phyloP scores from a whole-genome alignment of 768 basidiomycete species.

The Leucogyrophana mollusca region DNA sequence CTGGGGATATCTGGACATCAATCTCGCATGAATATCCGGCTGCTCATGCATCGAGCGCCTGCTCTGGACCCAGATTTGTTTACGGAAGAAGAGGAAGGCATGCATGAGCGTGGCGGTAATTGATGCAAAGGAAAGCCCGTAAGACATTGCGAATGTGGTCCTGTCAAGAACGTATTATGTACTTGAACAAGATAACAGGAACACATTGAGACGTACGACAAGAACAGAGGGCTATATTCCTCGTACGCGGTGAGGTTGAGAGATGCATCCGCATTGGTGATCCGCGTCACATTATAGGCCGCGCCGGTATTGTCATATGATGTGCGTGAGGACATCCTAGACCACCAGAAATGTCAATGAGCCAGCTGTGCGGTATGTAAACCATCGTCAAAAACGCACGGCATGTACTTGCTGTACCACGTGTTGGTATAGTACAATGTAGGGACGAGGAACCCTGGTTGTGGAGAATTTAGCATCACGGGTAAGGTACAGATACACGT shows the following conservation, averaged over 20 bases:
- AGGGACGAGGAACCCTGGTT: slow-evolving; percentile 29
- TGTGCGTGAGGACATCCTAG: slow-evolving; percentile 33
- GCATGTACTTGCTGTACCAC: slow-evolving; percentile 37
- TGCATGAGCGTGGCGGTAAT: slow-evolving; percentile 42
- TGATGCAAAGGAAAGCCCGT: slow-evolving; percentile 44
- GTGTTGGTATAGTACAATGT: slow-evolving; percentile 34
- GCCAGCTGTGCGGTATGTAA: background rate
- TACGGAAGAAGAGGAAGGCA: slow-evolving; percentile 52
- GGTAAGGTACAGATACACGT: slow-evolving; percentile 47
- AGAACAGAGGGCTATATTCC: slow-evolving; percentile 39
- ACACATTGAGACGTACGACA: slow-evolving; percentile 25
- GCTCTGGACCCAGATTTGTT: slow-evolving; percentile 54
- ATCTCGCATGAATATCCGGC: slow-evolving; percentile 58
- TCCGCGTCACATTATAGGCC: slow-evolving; percentile 37
- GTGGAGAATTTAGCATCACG: slow-evolving; percentile 30
- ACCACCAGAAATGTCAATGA: background rate
- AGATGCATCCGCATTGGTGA: slow-evolving; percentile 30
- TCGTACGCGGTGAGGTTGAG: slow-evolving; percentile 34
- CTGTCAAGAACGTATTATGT: slow-evolving; percentile 26
- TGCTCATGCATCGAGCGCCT: slow-evolving; percentile 50
- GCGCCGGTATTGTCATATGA: slow-evolving; percentile 44
- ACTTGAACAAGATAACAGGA: background rate
- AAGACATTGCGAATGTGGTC: slow-evolving; percentile 55
- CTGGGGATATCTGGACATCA: slow-evolving; percentile 56
- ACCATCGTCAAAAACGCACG: slow-evolving; percentile 9